A percentile compares a stretch with the other conserved stretches of the same genome.
phyloP scores from a whole-genome alignment of 1,284 basidiomycete genomes.

The Naganishia albida region DNA sequence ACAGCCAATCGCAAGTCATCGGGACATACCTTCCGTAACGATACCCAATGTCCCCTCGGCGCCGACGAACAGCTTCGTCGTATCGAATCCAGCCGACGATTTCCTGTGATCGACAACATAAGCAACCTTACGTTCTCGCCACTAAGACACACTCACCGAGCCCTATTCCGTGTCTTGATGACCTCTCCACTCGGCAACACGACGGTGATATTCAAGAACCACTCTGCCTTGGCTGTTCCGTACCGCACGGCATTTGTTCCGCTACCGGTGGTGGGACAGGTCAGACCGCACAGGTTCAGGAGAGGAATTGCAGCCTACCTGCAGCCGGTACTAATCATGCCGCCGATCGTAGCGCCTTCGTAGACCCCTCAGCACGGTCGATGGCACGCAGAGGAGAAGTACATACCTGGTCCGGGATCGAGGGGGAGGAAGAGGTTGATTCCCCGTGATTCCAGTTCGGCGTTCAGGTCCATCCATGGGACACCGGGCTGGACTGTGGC shows the following conservation, averaged over 20 bases:
- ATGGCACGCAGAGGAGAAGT: neutral
- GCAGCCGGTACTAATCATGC: constrained; percentile 87
- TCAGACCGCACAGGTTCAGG: constrained; percentile 23
- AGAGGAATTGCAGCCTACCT: constrained; percentile 58
- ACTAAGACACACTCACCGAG: constrained; percentile 57
- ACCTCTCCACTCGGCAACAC: constrained; percentile 88
- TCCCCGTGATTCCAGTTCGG: constrained; percentile 66
- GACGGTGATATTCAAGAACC: constrained; percentile 81
- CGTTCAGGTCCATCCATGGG: constrained; percentile 84
- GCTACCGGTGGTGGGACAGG: constrained; percentile 31
- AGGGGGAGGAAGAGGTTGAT: constrained; percentile 87
- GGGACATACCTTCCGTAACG: constrained; percentile 72
- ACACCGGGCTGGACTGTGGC: constrained; percentile 79
- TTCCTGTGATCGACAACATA: constrained; percentile 57
- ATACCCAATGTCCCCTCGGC: constrained; percentile 93
- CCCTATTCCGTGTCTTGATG: constrained; percentile 83
- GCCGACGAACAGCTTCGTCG: constrained; percentile 88
- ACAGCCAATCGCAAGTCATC: neutral
- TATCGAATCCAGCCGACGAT: constrained; percentile 86
- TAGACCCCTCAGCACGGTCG: constrained; percentile 42
- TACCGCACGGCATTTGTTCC: constrained; percentile 84
- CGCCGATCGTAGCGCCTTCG: constrained; percentile 74
- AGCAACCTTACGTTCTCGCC: neutral
- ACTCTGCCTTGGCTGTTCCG: constrained; percentile 79
- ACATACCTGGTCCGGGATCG: constrained; percentile 41